phyloP scores from a whole-genome alignment of 805 yeast species.

The Metschnikowia corniflorae region DNA sequence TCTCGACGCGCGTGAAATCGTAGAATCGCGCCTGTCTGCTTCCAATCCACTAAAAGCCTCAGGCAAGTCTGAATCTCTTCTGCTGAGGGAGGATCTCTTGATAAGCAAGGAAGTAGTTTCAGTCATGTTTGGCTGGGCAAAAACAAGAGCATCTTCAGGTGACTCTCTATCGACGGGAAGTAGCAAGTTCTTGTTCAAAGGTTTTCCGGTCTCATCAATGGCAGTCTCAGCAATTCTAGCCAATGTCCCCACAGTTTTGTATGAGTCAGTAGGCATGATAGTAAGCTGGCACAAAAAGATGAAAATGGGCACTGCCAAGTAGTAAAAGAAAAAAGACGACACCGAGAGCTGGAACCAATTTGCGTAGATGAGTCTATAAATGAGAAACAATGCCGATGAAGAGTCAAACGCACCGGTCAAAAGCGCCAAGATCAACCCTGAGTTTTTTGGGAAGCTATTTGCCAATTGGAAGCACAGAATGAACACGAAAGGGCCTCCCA shows the following conservation, averaged over 20 bases:
- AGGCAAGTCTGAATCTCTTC: slow-evolving; percentile 18
- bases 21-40: slow-evolving; percentile 28
- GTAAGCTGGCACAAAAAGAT: slow-evolving; percentile 69
- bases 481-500: slow-evolving; percentile 93
- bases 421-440: slow-evolving; percentile 78
- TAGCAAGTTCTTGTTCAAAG: slow-evolving; percentile 45
- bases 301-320: slow-evolving; percentile 73
- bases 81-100: slow-evolving; percentile 28
- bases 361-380: slow-evolving; percentile 65
- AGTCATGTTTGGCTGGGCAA: slow-evolving; percentile 33
- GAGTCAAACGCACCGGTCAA: slow-evolving; percentile 94
- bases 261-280: slow-evolving; percentile 76
- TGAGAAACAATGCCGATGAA: slow-evolving; percentile 80
- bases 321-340: slow-evolving; percentile 58
- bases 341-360: slow-evolving; percentile 41
- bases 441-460: slow-evolving; percentile 75
- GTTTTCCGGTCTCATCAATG: slow-evolving; percentile 64
- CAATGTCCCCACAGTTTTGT: slow-evolving; percentile 65
- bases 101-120: slow-evolving; percentile 41
- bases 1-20: slow-evolving; percentile 34
- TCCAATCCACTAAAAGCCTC: slow-evolving; percentile 1
- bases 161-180: slow-evolving; percentile 36
- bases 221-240: slow-evolving; percentile 72
- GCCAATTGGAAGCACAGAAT: slow-evolving; percentile 89
- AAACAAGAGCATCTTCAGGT: slow-evolving; percentile 22